Base-by-base conservation (phyloP, 164 flowering plant genomes). In the Vitis amurensis region DNA sequence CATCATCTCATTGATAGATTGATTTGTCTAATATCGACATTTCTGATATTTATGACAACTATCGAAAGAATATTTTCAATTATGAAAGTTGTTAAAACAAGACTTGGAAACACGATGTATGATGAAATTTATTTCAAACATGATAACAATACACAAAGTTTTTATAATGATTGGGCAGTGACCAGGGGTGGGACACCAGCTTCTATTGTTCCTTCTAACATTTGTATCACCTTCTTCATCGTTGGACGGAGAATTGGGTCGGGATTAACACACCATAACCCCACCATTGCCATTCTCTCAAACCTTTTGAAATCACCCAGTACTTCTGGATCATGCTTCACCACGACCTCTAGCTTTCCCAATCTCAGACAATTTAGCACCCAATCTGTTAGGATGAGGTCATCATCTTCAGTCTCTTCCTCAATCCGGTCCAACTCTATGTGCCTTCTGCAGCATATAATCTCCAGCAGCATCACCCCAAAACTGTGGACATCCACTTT, bases 391-490 rank as follows among this genome's bases (percentile, higher is more conserved):
- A 73, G 75, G 11, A 73, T 30, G 8, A 60, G 61, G 49, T 73
- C 70, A 52, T 27, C 71, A 3, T 53, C 71, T 61, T 61, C 75
- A 3, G 67, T 52, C 55, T 73, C 76, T 68, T 73, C 76, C 51
- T 68, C 76, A 15, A 68, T 59, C 17, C 72, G 51, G 67, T 31
- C 52, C 31, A 60, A 30, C 12, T 63, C 68, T 55, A 73, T 63
- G 61, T 73, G 76, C 64, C 72, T 68, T 64, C 76, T 68, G 30
- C 72, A 15, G 58, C 76, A 73, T 47, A 71, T 50, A 59, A 72
- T 66, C 64, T 72, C 74, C 14, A 72, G 74, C 11, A 72, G 23
- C 69, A 63, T 68, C 4, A 73, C 76, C 10, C 76, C 72, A 50
- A 63, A 73, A n/a, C 76, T 73, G 59, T 19, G 68, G 13, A 73